Percentiles rank a stretch among this genome's conserved stretches.
phyloP scores from a whole-genome alignment of 2,329 filamentous ascomycete species.

The Nigrospora sphaerica region DNA sequence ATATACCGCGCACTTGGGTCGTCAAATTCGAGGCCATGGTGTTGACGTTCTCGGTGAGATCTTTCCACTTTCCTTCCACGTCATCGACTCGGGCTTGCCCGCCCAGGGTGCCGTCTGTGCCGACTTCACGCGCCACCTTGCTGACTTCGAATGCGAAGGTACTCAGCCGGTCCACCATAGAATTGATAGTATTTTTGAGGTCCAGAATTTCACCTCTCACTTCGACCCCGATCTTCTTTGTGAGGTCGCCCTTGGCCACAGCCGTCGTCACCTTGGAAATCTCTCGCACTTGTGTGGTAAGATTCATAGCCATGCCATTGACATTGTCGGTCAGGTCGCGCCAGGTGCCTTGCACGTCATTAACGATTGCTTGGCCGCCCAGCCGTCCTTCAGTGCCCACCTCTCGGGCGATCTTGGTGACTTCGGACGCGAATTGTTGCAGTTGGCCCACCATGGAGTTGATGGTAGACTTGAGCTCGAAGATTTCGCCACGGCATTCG shows the following conservation, averaged over 20 bases:
- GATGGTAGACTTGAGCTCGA: slow-evolving; percentile 93
- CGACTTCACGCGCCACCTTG: slow-evolving; percentile 90
- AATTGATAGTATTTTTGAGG: slow-evolving; percentile 96
- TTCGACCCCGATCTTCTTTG: slow-evolving; percentile 91
- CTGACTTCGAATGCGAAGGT: slow-evolving; percentile 96
- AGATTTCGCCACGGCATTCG: slow-evolving; percentile 85
- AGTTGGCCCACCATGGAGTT: slow-evolving; percentile 99
- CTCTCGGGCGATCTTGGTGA: slow-evolving; percentile 92
- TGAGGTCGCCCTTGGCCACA: slow-evolving; percentile 88
- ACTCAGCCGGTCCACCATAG: slow-evolving; percentile 95
- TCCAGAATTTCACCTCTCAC: slow-evolving; percentile 91
- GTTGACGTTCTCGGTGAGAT: slow-evolving; percentile 86
- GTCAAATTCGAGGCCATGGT: slow-evolving; percentile 65
- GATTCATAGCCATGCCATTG: slow-evolving; percentile 95
- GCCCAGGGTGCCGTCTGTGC: slow-evolving; percentile 88
- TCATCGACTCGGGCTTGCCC: slow-evolving; percentile 91
- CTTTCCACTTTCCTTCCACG: slow-evolving; percentile 96
- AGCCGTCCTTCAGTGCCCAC: slow-evolving; percentile 93
- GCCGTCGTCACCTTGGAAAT: slow-evolving; percentile 96
- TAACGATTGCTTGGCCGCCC: slow-evolving; percentile 89
- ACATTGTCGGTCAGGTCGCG: slow-evolving; percentile 91
- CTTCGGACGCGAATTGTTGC: slow-evolving; percentile 92
- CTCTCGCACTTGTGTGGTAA: slow-evolving; percentile 95
- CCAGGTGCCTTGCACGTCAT: slow-evolving; percentile 96
- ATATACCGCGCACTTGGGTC: slow-evolving; percentile 81